phyloP scores from a whole-genome alignment of 2,329 filamentous ascomycete genomes.

The Scytalidium sp. region DNA sequence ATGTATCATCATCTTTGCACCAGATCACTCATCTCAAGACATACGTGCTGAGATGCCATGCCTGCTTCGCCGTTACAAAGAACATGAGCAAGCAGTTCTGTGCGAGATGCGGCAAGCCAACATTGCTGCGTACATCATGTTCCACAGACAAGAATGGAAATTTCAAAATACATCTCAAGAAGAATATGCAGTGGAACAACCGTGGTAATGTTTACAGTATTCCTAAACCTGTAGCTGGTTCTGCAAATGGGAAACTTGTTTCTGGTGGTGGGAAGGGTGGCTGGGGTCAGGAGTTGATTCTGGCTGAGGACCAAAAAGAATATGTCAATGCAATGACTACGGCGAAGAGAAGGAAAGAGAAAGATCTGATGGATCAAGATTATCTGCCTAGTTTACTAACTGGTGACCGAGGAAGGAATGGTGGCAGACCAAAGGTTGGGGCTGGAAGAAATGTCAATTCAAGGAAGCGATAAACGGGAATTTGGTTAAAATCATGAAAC shows the following conservation, averaged over 20 bases:
- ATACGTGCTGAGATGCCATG: conserved; percentile 90
- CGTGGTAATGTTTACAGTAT: conserved; percentile 90
- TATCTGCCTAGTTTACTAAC: conserved; percentile 83
- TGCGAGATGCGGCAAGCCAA: conserved; percentile 82
- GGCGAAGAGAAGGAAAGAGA: conserved; percentile 65
- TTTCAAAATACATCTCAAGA: conserved; percentile 84
- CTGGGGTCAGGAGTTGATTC: conserved; percentile 80
- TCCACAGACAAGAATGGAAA: conserved; percentile 77
- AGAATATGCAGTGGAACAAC: conserved; percentile 95
- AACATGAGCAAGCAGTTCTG: conserved; percentile 92
- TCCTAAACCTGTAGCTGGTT: conserved; percentile 83
- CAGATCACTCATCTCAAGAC: conserved; percentile 83
- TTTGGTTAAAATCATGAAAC: not conserved
- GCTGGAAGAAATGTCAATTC: conserved; percentile 86
- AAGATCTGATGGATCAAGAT: conserved; percentile 92
- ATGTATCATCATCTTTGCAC: conserved; percentile 74
- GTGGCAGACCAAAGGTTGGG: conserved; percentile 74
- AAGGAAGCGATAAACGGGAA: conserved; percentile 45
- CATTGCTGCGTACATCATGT: conserved; percentile 81
- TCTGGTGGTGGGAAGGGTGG: conserved; percentile 76
- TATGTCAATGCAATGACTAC: conserved; percentile 64
- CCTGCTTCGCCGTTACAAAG: conserved; percentile 81
- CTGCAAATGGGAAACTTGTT: conserved; percentile 69
- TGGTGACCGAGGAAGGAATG: conserved; percentile 65
- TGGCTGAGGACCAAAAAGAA: conserved; percentile 96